phyloP scores from a whole-genome alignment of 768 basidiomycete genomes.

The Leccinum ochraceum region DNA sequence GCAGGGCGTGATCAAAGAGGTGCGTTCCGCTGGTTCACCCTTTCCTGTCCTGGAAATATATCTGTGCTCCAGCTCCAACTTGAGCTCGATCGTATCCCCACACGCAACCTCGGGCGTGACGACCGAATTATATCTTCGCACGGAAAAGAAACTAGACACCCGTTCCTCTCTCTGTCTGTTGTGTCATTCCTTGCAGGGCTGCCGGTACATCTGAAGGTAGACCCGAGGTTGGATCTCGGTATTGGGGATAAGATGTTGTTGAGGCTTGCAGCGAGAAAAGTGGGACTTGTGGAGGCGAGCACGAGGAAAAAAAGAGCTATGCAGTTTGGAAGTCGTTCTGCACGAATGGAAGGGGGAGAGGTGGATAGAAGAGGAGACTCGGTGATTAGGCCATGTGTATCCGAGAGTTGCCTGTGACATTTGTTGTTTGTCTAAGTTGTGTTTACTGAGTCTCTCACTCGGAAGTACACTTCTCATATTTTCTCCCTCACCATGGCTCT shows the following conservation, averaged over 20 bases:
- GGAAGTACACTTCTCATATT: not conserved
- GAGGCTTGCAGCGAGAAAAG: constrained; percentile 62
- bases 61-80: constrained; percentile 68
- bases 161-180: constrained; percentile 81
- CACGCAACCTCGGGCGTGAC: constrained; percentile 89
- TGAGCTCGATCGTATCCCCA: constrained; percentile 84
- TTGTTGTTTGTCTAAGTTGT: constrained; percentile 24
- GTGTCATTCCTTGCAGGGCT: constrained; percentile 76
- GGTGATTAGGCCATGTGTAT: constrained; percentile 14
- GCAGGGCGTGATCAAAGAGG: constrained; percentile 80
- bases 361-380: constrained; percentile 52
- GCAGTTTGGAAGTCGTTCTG: constrained; percentile 93
- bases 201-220: constrained; percentile 81
- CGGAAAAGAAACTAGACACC: constrained; percentile 91
- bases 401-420: not conserved
- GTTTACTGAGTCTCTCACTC: constrained; percentile 20
- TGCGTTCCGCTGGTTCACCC: constrained; percentile 29
- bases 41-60: not conserved
- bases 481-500: constrained; percentile 46
- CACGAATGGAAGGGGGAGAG: constrained; percentile 72
- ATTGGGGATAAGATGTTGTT: constrained; percentile 89
- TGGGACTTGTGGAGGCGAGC: constrained; percentile 80
- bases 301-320: constrained; percentile 87
- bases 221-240: constrained; percentile 72
- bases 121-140: constrained; percentile 91